Base-by-base conservation (phyloP, 495 filamentous ascomycete genomes). In the Tuber calosporum region DNA sequence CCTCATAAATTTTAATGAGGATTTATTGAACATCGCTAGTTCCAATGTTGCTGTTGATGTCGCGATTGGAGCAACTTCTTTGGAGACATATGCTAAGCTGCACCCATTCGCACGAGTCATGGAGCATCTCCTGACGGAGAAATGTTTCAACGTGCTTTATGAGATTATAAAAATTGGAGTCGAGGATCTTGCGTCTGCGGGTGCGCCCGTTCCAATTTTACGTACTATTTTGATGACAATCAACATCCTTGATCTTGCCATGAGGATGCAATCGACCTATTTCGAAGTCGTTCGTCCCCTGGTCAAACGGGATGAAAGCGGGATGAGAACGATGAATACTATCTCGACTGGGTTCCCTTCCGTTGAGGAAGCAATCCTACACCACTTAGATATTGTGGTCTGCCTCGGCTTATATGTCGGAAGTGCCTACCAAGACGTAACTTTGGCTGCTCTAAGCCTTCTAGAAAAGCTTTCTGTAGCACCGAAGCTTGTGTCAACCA, bases 111-210 rank as follows among this genome's bases (percentile, higher is more conserved):
- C 91, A 30, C 88, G 95, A 48, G 91, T 93, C 36, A 95, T 97
- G 89, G 96, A 98, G 82, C 98, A 96, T 92, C 86, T 98, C 82
- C 97, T 96, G 81, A 97, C 96, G 78, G 92, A 95, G 76, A 92
- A 92, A 75, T 92, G 97, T 37, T 86, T 97, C 71, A 86, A 86
- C 75, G 88, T 89, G 34, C 82, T 99, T 20, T 93, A 97, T 80
- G 85, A 88, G 69, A 88, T 89, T 19, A 88, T 93, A 48, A 88
- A 92, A 71, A 88, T 94, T 80, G 87, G 95, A 78, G 81, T 90
- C 30, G 82, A 84, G 15, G 88, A 90, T 69, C 85, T 98, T 66
- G 48, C 43, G 13, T 43, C 67, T n/a, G 66, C 48, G 37, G 87
- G 86, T 68, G 86, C 91, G 17, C 82, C 88, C 11, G 85, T 88